Percentiles rank a stretch among this genome's conserved stretches.
These are phyloP conservation scores for Protomyces arabidopsidicola DNA, from an alignment of 1,139 yeast genomes.

Conservation along the genomic window DNA sequence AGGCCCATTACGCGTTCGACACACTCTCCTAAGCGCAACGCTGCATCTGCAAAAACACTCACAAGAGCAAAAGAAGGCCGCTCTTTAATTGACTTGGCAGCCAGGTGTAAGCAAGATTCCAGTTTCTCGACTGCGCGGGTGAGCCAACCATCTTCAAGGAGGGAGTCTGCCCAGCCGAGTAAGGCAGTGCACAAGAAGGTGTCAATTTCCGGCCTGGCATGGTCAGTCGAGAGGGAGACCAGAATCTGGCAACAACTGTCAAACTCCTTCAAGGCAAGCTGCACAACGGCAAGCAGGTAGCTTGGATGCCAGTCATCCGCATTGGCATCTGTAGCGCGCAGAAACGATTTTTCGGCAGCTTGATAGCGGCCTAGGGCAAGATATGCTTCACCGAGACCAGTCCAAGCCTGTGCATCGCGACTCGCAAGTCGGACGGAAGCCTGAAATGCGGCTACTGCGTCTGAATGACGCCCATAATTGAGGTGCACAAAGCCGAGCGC, in stretches of 20 bases:
- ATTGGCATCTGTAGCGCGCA: slow-evolving; percentile 55
- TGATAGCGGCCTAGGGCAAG: slow-evolving; percentile 75
- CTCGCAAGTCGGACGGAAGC: slow-evolving; percentile 68
- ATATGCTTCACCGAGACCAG: slow-evolving; percentile 92
- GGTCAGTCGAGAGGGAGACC: slow-evolving; percentile 45
- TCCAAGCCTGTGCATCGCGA: slow-evolving; percentile 74
- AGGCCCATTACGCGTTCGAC: background rate
- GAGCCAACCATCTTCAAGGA: slow-evolving; percentile 58
- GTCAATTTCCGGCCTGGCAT: slow-evolving; percentile 55
- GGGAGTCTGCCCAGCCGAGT: slow-evolving; percentile 51
- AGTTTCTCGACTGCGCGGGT: slow-evolving; percentile 59
- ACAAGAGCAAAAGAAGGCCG: background rate
- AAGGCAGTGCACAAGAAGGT: slow-evolving; percentile 57
- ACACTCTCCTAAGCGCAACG: background rate
- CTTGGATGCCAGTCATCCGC: slow-evolving; percentile 56
- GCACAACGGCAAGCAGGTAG: slow-evolving; percentile 63
- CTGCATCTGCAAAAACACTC: slow-evolving; percentile 1
- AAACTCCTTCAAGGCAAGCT: slow-evolving; percentile 51
- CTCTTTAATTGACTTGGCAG: slow-evolving; percentile 1
- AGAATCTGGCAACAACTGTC: slow-evolving; percentile 47
- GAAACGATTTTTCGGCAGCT: slow-evolving; percentile 80
- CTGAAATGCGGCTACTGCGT: slow-evolving; percentile 86
- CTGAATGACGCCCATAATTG: slow-evolving; percentile 51
- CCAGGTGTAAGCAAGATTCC: slow-evolving; percentile 41
- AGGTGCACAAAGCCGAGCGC: slow-evolving; percentile 75